Percentiles rank a stretch among this genome's conserved stretches.
Conservation (phyloP, 2,329 filamentous ascomycete species). For the Keithomyces neogunnii region DNA sequence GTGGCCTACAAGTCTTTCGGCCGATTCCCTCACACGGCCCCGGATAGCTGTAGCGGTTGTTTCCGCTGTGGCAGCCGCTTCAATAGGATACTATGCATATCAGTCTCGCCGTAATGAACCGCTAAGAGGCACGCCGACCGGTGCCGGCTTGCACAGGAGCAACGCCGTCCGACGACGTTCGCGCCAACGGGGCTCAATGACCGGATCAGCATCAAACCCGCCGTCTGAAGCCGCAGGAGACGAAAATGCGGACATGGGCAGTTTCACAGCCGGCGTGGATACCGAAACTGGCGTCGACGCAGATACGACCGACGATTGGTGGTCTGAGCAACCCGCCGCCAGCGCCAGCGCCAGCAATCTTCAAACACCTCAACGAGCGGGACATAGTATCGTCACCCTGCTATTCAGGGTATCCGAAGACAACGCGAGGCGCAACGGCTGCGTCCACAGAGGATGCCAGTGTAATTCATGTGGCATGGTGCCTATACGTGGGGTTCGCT, state of each 20-base stretch:
- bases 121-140: slow-evolving; percentile 15
- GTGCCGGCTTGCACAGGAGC: slow-evolving; percentile 49
- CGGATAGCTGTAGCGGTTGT: slow-evolving; percentile 47
- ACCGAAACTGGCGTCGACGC: slow-evolving; percentile 31
- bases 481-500: slow-evolving; percentile 86
- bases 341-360: slow-evolving; percentile 20
- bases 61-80: slow-evolving; percentile 47
- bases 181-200: slow-evolving; percentile 25
- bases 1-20: slow-evolving; percentile 39
- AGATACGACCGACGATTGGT: slow-evolving; percentile 40
- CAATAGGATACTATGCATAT: slow-evolving; percentile 52
- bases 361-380: slow-evolving; percentile 39
- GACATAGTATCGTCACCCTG: slow-evolving; percentile 75
- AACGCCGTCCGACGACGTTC: slow-evolving; percentile 53
- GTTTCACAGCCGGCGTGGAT: slow-evolving; percentile 20
- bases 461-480: slow-evolving; percentile 85
- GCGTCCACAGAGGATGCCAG: slow-evolving; percentile 84
- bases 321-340: slow-evolving; percentile 28
- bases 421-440: slow-evolving; percentile 78
- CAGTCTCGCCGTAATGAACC: slow-evolving; percentile 19
- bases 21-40: slow-evolving; percentile 46
- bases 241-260: slow-evolving; percentile 32
- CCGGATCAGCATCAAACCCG: slow-evolving; percentile 29
- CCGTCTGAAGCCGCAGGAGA: slow-evolving; percentile 33
- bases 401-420: slow-evolving; percentile 92